Evolutionary conservation across 1,284 basidiomycete species (phyloP).

Genomic region (Boletus sp.): DNA sequence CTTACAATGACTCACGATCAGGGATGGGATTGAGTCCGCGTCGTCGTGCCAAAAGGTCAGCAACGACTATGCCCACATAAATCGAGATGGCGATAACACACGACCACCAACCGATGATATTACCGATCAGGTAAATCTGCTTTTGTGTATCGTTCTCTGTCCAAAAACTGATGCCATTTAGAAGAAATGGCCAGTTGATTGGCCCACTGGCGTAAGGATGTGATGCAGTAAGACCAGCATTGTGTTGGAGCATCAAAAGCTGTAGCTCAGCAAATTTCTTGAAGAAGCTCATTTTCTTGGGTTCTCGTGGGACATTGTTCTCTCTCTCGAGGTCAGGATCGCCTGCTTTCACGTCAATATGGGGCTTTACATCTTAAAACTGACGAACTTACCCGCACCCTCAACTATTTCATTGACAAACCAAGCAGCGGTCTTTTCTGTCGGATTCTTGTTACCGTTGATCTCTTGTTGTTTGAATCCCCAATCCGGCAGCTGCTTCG

Average conservation of each 20-base stretch:
- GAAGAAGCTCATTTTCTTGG: constrained; percentile 87
- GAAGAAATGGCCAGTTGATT: constrained; percentile 96
- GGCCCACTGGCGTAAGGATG: constrained; percentile 95
- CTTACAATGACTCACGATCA: constrained; percentile 56
- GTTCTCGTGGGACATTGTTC: constrained; percentile 52
- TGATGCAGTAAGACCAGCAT: constrained; percentile 89
- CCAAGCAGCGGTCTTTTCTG: constrained; percentile 85
- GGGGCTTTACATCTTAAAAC: not conserved
- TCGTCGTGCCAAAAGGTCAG: constrained; percentile 85
- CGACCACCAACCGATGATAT: constrained; percentile 93
- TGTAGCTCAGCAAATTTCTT: constrained; percentile 94
- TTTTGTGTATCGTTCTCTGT: constrained; percentile 79
- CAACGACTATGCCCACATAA: constrained; percentile 85
- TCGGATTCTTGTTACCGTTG: constrained; percentile 93
- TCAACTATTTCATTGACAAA: constrained; percentile 79
- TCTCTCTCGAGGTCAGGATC: constrained; percentile 17
- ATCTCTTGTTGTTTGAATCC: constrained; percentile 96
- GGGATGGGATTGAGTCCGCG: constrained; percentile 84
- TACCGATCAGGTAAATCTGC: constrained; percentile 97
- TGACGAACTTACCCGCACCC: constrained; percentile 56
- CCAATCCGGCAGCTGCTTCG: constrained; percentile 88
- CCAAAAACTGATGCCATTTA: constrained; percentile 98
- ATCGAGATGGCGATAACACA: constrained; percentile 83
- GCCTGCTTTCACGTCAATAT: constrained; percentile 11
- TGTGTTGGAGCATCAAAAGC: constrained; percentile 95